Base-by-base conservation (phyloP, 495 filamentous ascomycete species). In the Rostrohypoxylon terebratum region DNA sequence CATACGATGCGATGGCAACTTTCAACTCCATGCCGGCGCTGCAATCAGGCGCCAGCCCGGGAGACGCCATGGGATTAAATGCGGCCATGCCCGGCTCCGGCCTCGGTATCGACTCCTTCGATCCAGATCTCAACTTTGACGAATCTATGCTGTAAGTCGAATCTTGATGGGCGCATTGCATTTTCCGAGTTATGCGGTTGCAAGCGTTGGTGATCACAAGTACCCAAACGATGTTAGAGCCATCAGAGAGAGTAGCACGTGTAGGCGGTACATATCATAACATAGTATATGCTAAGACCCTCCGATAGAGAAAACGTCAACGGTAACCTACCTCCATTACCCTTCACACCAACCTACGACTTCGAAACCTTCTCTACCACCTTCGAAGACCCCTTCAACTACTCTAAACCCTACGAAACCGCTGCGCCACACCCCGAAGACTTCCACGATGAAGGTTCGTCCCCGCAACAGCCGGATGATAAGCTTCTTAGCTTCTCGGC, bases 401-500 rank as follows among this genome's bases (percentile, higher is more conserved):
- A 85, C 70, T 68, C 83, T 5, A 76, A 79, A 40, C 81, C 85
- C 33, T 91, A 88, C 75, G 88, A 90, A 36, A 44, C 63, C 61
- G 47, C 63, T 61, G 73, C 73, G 53, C 66, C 69, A 59, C 76
- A 78, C 69, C 65, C 73, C 58, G 71, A 76, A 66, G 53, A 63
- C 25, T 72, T 69, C 50, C 69, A 78, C 68, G 77, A 78, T 68
- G 77, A 78, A 66, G 75, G 70, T 21, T 77, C 77, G 16, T 75
- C 66, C 16, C 72, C 78, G 47, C 74, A 77, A 40, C 90, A 93
- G 50, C 89, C 89, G 67, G 92, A 93, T 75, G 89, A 93, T 78
- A 94, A 94, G 79, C 83, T 94, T 10, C 84, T 97, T 60, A 89
- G 91, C 80, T 97, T 97, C 80, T 90, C 90, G 0, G 78, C 89